Percentiles rank a stretch among this genome's conserved stretches.
These are phyloP conservation scores for Camelina sativa DNA, from an alignment of 345 rosid genomes.

Conservation along the genomic window DNA sequence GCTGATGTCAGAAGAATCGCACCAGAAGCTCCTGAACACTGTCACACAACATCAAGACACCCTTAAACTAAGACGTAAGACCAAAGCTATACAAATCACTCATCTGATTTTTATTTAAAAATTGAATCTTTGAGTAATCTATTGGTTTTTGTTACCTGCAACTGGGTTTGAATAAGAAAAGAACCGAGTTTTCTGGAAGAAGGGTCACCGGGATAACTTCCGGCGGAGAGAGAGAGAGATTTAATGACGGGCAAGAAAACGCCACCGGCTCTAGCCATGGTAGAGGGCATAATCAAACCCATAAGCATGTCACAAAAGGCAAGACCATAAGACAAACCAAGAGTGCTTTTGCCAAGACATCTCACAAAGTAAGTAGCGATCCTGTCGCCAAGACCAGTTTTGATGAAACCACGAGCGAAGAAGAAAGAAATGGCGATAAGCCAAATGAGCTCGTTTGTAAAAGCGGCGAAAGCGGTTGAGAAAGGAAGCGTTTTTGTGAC, in stretches of 20 bases:
- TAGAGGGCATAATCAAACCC: slow-evolving; percentile 93
- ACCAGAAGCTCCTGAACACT: slow-evolving; percentile 84
- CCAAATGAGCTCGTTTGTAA: slow-evolving; percentile 93
- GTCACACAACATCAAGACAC: slow-evolving; percentile 37
- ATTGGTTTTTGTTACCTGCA: slow-evolving; percentile 59
- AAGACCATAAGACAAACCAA: slow-evolving; percentile 87
- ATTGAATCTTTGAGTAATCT: too few species aligned
- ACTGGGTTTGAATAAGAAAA: slow-evolving; percentile 74
- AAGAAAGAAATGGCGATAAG: slow-evolving; percentile 93
- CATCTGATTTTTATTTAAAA: too few species aligned
- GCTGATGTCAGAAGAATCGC: slow-evolving; percentile 95
- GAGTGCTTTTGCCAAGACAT: slow-evolving; percentile 86
- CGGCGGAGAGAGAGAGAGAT: slow-evolving; percentile 77
- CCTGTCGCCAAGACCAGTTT: slow-evolving; percentile 90
- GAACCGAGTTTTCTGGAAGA: slow-evolving; percentile 77
- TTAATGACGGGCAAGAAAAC: slow-evolving; percentile 92
- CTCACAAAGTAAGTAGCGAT: slow-evolving; percentile 95
- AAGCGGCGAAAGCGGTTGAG: slow-evolving; percentile 83
- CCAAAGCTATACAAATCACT: too few species aligned
- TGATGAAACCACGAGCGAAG: slow-evolving; percentile 95
- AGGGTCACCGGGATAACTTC: slow-evolving; percentile 70
- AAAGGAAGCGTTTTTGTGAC: slow-evolving; percentile 76
- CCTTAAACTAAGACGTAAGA: neutral
- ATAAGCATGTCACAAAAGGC: slow-evolving; percentile 81
- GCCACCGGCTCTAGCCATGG: slow-evolving; percentile 95